Base-by-base conservation (phyloP, 768 basidiomycete genomes). In the Rubroboletus satanas region DNA sequence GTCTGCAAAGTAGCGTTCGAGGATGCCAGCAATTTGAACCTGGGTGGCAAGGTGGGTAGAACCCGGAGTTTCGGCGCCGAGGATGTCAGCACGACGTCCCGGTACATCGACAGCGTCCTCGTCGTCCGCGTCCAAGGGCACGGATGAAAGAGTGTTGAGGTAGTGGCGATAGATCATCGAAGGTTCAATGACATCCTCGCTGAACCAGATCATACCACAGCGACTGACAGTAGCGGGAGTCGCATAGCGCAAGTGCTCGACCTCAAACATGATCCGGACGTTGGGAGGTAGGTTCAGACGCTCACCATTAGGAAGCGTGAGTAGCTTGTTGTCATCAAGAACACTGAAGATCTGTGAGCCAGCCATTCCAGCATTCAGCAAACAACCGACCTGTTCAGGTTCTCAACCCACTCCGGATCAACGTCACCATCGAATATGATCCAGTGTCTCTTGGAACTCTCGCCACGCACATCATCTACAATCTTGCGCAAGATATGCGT, bases 131-230 rank as follows among this genome's bases (percentile, higher is more conserved):
- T 93, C 94, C 62, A 98, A 73, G 11, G 93, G 83, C 1, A 87
- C 77, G 2, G 84, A 75, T 0, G 86, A 78, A 28, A 98, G 77
- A 0, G 87, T 86, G 49, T 82, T 79, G 44, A 99, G 82, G 66
- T 98, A 96, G 67, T 98, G 82, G 49, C 82, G 84, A 71, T 90
- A 97, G 17, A 97, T 83, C 97, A 98, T 98, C 1, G 79, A 74
- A 7, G 94, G 85, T 59, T 92, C 88, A 28, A 99, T 84, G 45
- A 97, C 85, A 60, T 98, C 94, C 55, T 98, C 94, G 68, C 94
- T 98, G 76, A 99, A 99, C 97, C 97, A 99, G 63, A 99, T 96
- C 97, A 99, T 99, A 69, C 97, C 97, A 66, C 97, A 99, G 52
- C 97, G 95, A 83, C 93, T 97, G 78, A 99, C 97, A 28, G 97